These are phyloP conservation scores for Whalleya microplaca DNA, from an alignment of 2,329 filamentous ascomycete genomes.

Conservation along the genomic window DNA sequence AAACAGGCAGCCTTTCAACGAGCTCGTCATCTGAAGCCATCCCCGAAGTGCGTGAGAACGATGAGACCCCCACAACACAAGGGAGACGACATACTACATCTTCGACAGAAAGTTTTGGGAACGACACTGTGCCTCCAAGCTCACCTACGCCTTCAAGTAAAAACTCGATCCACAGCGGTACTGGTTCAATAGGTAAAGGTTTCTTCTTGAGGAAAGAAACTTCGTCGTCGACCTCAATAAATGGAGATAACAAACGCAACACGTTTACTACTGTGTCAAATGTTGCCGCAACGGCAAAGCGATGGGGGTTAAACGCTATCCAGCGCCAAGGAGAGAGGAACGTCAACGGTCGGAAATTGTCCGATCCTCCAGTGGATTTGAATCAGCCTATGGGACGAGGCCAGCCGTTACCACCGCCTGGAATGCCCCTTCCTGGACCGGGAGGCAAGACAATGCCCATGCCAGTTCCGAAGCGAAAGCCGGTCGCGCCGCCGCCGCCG, in stretches of 20 bases:
- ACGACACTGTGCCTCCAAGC: conserved; percentile 17
- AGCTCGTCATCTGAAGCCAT: conserved; percentile 32
- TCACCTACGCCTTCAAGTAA: conserved; percentile 32
- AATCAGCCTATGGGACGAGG: conserved; percentile 41
- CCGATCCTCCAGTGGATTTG: conserved; percentile 37
- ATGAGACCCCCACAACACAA: conserved; percentile 28
- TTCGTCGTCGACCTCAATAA: conserved; percentile 21
- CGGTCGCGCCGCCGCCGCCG: conserved; percentile 32
- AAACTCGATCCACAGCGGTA: conserved; percentile 34
- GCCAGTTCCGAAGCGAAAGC: conserved; percentile 34
- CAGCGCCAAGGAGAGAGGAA: conserved; percentile 36
- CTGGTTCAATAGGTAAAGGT: conserved; percentile 31
- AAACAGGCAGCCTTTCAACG: conserved; percentile 20
- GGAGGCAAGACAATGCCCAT: conserved; percentile 34
- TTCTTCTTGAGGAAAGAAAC: conserved; percentile 37
- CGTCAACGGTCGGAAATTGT: conserved; percentile 34
- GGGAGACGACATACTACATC: conserved; percentile 36
- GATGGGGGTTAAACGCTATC: conserved; percentile 39
- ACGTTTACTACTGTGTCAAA: conserved; percentile 38
- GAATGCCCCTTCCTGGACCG: conserved; percentile 37
- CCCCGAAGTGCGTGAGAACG: conserved; percentile 18
- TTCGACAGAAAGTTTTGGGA: conserved; percentile 33
- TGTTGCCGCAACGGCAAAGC: conserved; percentile 39
- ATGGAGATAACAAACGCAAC: conserved; percentile 34
- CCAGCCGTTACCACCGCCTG: conserved; percentile 39